Conservation (phyloP, 2,329 filamentous ascomycete genomes). For the Fusarium napiforme region DNA sequence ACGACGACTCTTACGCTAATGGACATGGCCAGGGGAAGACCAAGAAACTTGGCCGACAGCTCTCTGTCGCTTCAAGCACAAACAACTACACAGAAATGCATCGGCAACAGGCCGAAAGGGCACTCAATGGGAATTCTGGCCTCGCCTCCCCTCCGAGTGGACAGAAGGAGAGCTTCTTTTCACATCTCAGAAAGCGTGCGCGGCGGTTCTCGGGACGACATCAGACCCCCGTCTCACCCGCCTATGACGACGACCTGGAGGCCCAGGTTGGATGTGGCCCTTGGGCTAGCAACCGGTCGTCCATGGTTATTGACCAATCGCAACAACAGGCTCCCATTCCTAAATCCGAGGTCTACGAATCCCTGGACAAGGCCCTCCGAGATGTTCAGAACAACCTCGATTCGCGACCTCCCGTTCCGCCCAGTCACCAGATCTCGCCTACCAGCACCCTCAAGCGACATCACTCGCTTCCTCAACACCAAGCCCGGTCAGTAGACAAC, state of each 20-base stretch:
- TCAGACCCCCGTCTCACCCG: slow-evolving; percentile 81
- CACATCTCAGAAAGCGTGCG: slow-evolving; percentile 92
- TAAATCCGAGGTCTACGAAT: slow-evolving; percentile 69
- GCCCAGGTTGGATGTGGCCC: slow-evolving; percentile 92
- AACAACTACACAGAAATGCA: slow-evolving; percentile 94
- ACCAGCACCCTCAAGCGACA: slow-evolving; percentile 70
- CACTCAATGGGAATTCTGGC: slow-evolving; percentile 83
- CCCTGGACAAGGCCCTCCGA: slow-evolving; percentile 67
- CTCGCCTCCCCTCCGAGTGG: slow-evolving; percentile 80
- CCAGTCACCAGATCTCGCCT: slow-evolving; percentile 61
- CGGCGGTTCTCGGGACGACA: slow-evolving; percentile 92
- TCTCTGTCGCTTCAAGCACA: slow-evolving; percentile 90
- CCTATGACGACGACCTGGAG: slow-evolving; percentile 89
- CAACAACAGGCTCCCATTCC: slow-evolving; percentile 60
- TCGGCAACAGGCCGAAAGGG: slow-evolving; percentile 89
- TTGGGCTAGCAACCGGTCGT: slow-evolving; percentile 87
- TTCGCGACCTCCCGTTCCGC: slow-evolving; percentile 60
- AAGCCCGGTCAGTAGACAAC: slow-evolving; percentile 72
- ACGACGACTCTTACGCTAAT: slow-evolving; percentile 58
- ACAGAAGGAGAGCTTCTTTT: slow-evolving; percentile 97
- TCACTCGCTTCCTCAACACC: slow-evolving; percentile 72
- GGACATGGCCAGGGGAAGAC: slow-evolving; percentile 69
- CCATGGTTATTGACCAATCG: slow-evolving; percentile 77
- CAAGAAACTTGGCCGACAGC: slow-evolving; percentile 94
- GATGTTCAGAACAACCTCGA: slow-evolving; percentile 65